Evolutionary conservation across 495 filamentous ascomycete genomes (phyloP).

Genomic region (Aspergillus biplanus): DNA sequence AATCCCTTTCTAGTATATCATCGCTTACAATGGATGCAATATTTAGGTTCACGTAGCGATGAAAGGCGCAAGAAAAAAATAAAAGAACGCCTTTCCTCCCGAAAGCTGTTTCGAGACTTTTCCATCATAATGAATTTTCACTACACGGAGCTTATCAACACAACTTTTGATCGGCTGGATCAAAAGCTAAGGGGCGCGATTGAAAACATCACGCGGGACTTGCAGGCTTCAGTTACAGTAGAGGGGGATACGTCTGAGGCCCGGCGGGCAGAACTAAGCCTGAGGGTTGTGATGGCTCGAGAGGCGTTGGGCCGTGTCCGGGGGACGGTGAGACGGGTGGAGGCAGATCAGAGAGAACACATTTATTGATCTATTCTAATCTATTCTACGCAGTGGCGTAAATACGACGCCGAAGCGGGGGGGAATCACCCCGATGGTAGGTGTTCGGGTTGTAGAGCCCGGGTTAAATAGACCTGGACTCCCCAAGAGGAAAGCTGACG

Average conservation of each 20-base stretch:
- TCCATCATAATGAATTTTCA: background rate
- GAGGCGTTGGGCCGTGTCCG: conserved; percentile 2
- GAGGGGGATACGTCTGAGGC: conserved; percentile 22
- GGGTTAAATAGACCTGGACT: too few species aligned
- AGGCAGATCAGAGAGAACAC: too few species aligned
- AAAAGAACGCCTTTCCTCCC: conserved; percentile 14
- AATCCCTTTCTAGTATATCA: background rate
- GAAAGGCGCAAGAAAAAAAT: conserved; percentile 20
- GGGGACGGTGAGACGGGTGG: too few species aligned
- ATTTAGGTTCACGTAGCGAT: conserved; percentile 21
- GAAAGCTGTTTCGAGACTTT: conserved; percentile 13
- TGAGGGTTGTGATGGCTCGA: conserved; percentile 6
- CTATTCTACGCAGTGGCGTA: too few species aligned
- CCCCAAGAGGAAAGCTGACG: too few species aligned
- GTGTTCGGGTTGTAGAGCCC: too few species aligned
- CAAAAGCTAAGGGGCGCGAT: conserved; percentile 10
- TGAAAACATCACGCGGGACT: conserved; percentile 14
- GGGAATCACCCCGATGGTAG: too few species aligned
- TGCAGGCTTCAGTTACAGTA: conserved; percentile 17
- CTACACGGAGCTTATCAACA: background rate
- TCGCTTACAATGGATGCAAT: background rate
- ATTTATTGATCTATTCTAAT: too few species aligned
- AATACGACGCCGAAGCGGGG: too few species aligned
- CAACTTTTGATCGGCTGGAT: conserved; percentile 8
- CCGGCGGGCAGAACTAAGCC: conserved; percentile 4